Base-by-base conservation (phyloP, 73 alveolate species). In the Paramecium sexaurelia region DNA sequence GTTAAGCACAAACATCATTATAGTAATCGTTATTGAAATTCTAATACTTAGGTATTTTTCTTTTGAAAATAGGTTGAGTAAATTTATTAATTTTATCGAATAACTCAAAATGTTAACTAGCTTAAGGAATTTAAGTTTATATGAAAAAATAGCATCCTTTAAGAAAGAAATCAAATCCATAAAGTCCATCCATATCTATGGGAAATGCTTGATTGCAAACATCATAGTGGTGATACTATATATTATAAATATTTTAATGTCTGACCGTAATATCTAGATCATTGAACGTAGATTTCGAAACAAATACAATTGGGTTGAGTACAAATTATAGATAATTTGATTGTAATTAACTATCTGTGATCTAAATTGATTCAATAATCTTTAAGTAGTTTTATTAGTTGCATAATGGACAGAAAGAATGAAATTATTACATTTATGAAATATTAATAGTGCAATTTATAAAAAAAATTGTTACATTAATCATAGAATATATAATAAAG, bases 331-430 rank as follows among this genome's bases (percentile, higher is more conserved):
- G 22, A 51, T 4, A 51, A 51, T 13, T 51, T 15, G 17, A 51
- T 4, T 10, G 22, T 51, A 17, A 20, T 17, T 51, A 17, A 17
- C 32, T 17, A 51, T 51, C 29, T 51, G 67, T 6, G 5, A n/a
- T 51, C 67, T 17, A 51, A 17, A 61, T 13, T 22, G 26, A 4
- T 29, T n/a, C n/a, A 45, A 61, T 61, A 61, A 45, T 61, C 43
- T 61, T 41, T 22, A 5, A 10, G 26, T 61, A 61, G 19, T 22
- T 22, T 61, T 1, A 10, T 61, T 61, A 61, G 83, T 61, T 11
- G 11, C 83, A 61, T 29, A 61, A 15, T 61, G 83, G 83, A 61
- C 83, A 61, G 26, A 61, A 45, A 61, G 83, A 61, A 24, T 61
- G 83, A 61, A 61, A 29, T 61, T 61, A 61, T 61, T 61, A 61